Evolutionary conservation across 805 yeast species (phyloP).

Genomic region (Yamadazyma akitaensis): DNA sequence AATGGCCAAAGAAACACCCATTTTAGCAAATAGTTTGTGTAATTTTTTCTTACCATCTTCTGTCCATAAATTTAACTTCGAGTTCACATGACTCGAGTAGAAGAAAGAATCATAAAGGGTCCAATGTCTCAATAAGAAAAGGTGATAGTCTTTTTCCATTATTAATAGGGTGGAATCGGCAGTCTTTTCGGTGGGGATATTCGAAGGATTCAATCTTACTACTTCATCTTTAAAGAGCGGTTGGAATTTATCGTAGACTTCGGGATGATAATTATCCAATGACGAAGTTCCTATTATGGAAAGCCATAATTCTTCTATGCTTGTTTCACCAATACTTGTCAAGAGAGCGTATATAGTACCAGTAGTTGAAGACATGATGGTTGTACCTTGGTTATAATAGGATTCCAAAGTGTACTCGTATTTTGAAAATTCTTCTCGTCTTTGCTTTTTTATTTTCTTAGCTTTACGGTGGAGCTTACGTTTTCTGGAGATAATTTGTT

Average conservation of each 20-base stretch:
- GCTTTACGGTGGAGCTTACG: conserved; percentile 24
- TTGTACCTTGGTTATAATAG: conserved; percentile 83
- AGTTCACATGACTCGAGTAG: conserved; percentile 87
- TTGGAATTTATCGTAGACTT: conserved; percentile 64
- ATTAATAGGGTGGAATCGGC: conserved; percentile 48
- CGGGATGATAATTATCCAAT: conserved; percentile 67
- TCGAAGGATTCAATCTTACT: conserved; percentile 54
- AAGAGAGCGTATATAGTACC: conserved; percentile 77
- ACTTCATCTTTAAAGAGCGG: conserved; percentile 85
- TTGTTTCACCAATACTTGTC: conserved; percentile 80
- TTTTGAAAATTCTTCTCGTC: conserved; percentile 36
- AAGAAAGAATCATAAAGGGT: conserved; percentile 85
- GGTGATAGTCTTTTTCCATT: conserved; percentile 78
- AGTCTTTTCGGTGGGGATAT: conserved; percentile 23
- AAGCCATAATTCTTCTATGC: conserved; percentile 70
- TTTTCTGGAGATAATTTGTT: conserved; percentile 22
- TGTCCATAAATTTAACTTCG: conserved; percentile 84
- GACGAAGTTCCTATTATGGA: conserved; percentile 87
- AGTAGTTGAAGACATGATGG: conserved; percentile 69
- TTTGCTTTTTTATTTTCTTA: conserved; percentile 35
- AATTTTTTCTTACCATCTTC: conserved; percentile 85
- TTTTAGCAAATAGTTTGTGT: conserved; percentile 89
- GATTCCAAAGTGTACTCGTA: conserved; percentile 60
- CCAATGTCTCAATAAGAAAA: conserved; percentile 89
- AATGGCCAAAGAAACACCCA: conserved; percentile 89